Conservation (phyloP, 2,329 filamentous ascomycete species). For the Neonectria hederae region DNA sequence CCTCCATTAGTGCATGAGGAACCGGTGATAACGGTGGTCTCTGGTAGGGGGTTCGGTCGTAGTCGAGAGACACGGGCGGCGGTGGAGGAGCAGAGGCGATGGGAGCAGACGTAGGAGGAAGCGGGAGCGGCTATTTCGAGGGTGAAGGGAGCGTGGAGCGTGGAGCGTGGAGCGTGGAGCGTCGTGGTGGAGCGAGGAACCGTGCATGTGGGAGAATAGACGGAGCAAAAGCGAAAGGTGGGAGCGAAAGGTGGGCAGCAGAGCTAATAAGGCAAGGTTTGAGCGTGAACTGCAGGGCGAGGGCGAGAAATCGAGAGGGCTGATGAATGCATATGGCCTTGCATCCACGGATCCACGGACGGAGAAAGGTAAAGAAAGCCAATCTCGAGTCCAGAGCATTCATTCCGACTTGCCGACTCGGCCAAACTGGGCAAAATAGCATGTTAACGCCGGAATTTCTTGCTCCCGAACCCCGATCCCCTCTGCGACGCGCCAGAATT, state of each 20-base stretch:
- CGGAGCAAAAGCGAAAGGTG: conserved; percentile 14
- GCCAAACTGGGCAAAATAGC: conserved; percentile 24
- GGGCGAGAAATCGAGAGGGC: conserved; percentile 13
- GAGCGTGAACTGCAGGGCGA: neutral
- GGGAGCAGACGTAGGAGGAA: conserved; percentile 28
- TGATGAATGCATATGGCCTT: conserved; percentile 28
- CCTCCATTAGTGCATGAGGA: conserved; percentile 50
- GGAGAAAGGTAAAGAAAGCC: conserved; percentile 23
- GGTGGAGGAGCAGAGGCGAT: conserved; percentile 24
- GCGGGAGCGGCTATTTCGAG: conserved; percentile 37
- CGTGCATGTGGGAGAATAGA: conserved; percentile 37
- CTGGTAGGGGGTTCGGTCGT: conserved; percentile 14
- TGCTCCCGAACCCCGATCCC: conserved; percentile 21
- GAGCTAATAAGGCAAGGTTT: conserved; percentile 2
- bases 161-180: conserved; percentile 34
- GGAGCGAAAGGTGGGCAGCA: conserved; percentile 26
- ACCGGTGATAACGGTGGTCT: conserved; percentile 24
- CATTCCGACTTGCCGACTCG: conserved; percentile 23
- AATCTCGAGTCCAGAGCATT: conserved; percentile 22
- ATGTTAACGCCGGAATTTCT: conserved; percentile 29
- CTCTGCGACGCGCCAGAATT: conserved; percentile 10
- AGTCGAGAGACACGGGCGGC: conserved; percentile 24
- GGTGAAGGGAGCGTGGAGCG: conserved; percentile 39
- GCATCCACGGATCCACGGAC: conserved; percentile 25
- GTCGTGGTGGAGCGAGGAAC: conserved; percentile 41